A percentile compares a stretch with the other conserved stretches of the same genome.
Conservation (phyloP, 2,329 filamentous ascomycete genomes). For the Arthrinium puccinioides region DNA sequence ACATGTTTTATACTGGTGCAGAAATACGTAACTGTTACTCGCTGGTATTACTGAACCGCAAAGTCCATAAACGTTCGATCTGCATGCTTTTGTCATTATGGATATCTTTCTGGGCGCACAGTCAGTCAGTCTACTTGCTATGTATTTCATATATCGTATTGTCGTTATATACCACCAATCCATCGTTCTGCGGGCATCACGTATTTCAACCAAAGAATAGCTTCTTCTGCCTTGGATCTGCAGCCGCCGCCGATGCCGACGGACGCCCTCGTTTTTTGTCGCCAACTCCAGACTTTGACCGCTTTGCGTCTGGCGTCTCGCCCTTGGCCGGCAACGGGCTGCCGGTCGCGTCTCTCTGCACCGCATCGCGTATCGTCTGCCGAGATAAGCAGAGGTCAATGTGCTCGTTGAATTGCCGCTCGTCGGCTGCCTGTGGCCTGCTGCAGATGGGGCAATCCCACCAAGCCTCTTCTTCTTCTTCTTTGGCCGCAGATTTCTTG, state of each 20-base stretch:
- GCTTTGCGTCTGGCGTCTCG: constrained; percentile 31
- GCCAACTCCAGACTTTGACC: constrained; percentile 17
- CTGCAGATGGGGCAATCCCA: constrained; percentile 89
- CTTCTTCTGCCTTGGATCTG: constrained; percentile 26
- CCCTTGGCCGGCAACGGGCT: constrained; percentile 7
- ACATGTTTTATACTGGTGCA: too few species aligned
- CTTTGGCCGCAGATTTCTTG: constrained; percentile 19
- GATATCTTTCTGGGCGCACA: too few species aligned
- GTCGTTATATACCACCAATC: too few species aligned
- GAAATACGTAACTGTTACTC: too few species aligned
- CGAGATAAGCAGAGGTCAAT: constrained; percentile 87
- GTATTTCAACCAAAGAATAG: constrained; percentile 39
- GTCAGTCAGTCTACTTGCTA: neutral
- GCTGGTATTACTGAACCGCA: too few species aligned
- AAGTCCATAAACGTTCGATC: too few species aligned
- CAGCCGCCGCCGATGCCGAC: constrained; percentile 5
- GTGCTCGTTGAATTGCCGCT: constrained; percentile 78
- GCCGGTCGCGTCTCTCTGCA: constrained; percentile 44
- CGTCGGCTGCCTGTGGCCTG: constrained; percentile 67
- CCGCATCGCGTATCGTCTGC: constrained; percentile 76
- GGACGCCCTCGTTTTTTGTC: constrained; percentile 15
- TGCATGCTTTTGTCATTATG: too few species aligned
- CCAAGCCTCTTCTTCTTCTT: constrained; percentile 36
- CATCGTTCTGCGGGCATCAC: constrained; percentile 1
- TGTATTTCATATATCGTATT: constrained; percentile 4